Conservation (phyloP, 257 asterid species). For the Jacaranda mimosifolia region DNA sequence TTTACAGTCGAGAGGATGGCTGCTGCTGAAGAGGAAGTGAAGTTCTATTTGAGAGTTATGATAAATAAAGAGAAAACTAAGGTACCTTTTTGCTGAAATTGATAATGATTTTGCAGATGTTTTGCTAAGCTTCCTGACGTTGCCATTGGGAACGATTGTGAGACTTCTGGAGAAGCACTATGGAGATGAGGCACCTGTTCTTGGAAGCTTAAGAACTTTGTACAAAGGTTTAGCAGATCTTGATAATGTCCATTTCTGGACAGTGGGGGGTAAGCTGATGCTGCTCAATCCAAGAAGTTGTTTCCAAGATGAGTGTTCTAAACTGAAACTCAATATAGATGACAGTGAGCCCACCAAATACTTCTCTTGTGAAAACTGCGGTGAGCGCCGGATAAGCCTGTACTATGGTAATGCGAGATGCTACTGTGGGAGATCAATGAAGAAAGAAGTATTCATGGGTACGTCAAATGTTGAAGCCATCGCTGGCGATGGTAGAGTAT, state of each 20-base stretch:
- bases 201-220: no score
- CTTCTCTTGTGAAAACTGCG: background rate
- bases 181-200: no score
- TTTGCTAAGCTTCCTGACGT: slow-evolving; percentile 32
- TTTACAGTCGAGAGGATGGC: background rate
- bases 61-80: slow-evolving; percentile 20
- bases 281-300: slow-evolving; percentile 28
- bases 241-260: no score
- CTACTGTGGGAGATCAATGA: background rate
- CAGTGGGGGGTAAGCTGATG: no score
- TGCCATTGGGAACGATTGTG: slow-evolving; percentile 33
- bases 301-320: background rate
- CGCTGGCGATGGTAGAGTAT: background rate
- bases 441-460: no score
- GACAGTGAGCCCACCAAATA: background rate
- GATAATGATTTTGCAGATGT: slow-evolving; percentile 28
- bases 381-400: no score
- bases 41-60: slow-evolving; percentile 29
- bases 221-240: no score
- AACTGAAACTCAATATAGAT: slow-evolving; percentile 17
- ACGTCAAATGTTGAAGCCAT: background rate
- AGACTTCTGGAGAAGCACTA: background rate
- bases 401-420: no score
- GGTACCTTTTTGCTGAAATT: slow-evolving; percentile 35
- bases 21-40: background rate